Evolutionary conservation across 2,329 filamentous ascomycete genomes (phyloP).

Genomic region (Chalara sp.): DNA sequence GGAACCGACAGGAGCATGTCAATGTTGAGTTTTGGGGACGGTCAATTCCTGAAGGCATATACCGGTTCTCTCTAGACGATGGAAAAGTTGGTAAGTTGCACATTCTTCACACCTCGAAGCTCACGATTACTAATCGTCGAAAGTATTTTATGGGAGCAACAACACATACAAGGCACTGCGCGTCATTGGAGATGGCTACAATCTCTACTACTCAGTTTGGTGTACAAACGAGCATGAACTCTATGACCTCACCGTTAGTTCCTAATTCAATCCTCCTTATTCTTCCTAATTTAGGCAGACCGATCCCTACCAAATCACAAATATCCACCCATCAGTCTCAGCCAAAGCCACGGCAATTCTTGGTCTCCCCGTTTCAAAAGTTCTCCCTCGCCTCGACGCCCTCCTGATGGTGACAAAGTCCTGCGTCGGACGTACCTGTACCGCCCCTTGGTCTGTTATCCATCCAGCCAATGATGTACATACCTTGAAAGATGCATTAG

Average conservation of each 20-base stretch:
- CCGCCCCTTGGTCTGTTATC: slow-evolving; percentile 48
- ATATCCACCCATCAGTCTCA: slow-evolving; percentile 28
- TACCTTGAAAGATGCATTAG: slow-evolving; percentile 44
- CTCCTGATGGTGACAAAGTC: slow-evolving; percentile 55
- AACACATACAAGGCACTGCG: slow-evolving; percentile 45
- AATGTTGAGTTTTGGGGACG: slow-evolving; percentile 40
- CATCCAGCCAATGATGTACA: slow-evolving; percentile 45
- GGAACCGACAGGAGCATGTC: slow-evolving; percentile 37
- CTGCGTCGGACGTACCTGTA: slow-evolving; percentile 47
- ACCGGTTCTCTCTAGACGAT: slow-evolving; percentile 20
- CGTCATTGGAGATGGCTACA: slow-evolving; percentile 42
- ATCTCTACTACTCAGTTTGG: slow-evolving; percentile 62
- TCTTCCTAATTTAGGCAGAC: slow-evolving; percentile 26
- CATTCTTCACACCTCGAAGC: background rate
- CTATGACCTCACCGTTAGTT: slow-evolving; percentile 50
- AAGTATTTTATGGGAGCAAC: slow-evolving; percentile 25
- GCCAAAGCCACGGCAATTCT: slow-evolving; percentile 20
- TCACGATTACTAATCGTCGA: background rate
- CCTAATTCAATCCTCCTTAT: background rate
- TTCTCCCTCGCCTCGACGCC: slow-evolving; percentile 47
- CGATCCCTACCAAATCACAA: slow-evolving; percentile 46
- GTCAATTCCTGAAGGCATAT: slow-evolving; percentile 20
- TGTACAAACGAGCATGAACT: slow-evolving; percentile 62
- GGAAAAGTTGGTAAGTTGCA: slow-evolving; percentile 16
- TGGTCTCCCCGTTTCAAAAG: slow-evolving; percentile 30